Evolutionary conservation across 495 filamentous ascomycete species (phyloP), one percentile per base, ranked within the genome.

Genomic region (Penicillium bovifimosum): DNA sequence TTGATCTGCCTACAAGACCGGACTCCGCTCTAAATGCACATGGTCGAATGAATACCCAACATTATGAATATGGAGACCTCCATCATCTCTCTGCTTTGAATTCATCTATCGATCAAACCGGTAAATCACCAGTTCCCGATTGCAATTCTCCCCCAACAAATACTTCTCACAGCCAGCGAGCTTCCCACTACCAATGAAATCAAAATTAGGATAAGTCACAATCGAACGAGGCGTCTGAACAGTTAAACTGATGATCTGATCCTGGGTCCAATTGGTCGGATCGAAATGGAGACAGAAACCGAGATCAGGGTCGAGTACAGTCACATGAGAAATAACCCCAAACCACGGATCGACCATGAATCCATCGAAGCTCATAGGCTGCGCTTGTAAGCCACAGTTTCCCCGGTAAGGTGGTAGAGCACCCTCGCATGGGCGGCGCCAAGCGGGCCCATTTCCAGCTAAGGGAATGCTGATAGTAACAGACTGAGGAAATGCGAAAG

Each of bases 131-230:
- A 86, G 63, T 42, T 74, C 72, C 29, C 77, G 70, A 9, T 65
- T 60, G 2, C 60, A 49, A 55, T 82, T 82, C 63, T 86, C 80
- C 5, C 85, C 84, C 9, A 86, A 56, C 14, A 86, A 39, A 73
- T 83, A 86, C 26, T 77, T 60, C 61, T 88, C 85, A 54, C 82
- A 80, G 0, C 84, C 85, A 40, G 64, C 73, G 20, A 88, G 78
- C 54, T 73, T 77, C 3, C 82, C 83, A 55, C 72, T 76, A 0
- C 60, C 73, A 13, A 78, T 55, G 16, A 88, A 63, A 55, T 83
- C 70, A n/a, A 57, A 54, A 63, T 77, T 80, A 40, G 80, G 64
- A 7, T 67, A 60, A 11, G 69, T 69, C 4, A 69, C 64, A 41
- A 70, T 68, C 3, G 68, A 66, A 0, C 56, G 55, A 10, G 60